These are phyloP conservation scores for Alternaria postmessia DNA, from an alignment of 2,329 filamentous ascomycete species.

Conservation along the genomic window DNA sequence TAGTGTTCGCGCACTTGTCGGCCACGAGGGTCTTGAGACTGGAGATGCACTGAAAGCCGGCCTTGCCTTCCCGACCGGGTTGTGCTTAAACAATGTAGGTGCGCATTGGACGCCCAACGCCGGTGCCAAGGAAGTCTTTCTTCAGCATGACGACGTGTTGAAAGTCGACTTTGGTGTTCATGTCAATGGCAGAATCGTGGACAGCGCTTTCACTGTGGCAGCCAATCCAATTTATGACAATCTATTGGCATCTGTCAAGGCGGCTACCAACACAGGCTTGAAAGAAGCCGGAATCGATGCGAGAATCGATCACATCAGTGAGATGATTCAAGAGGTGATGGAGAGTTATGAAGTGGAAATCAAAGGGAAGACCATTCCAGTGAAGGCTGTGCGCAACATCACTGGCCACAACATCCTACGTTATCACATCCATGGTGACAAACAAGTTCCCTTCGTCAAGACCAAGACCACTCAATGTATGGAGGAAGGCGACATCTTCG, in stretches of 20 bases:
- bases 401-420: conserved; percentile 92
- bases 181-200: conserved; percentile 74
- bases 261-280: conserved; percentile 77
- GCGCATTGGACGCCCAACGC: conserved; percentile 88
- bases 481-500: conserved; percentile 95
- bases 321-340: conserved; percentile 88
- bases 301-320: conserved; percentile 83
- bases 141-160: conserved; percentile 77
- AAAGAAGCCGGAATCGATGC: conserved; percentile 90
- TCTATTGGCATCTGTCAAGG: conserved; percentile 69
- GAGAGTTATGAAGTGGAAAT: conserved; percentile 89
- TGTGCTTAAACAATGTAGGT: conserved; percentile 82
- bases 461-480: conserved; percentile 86
- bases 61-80: conserved; percentile 84
- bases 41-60: conserved; percentile 80
- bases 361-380: conserved; percentile 75
- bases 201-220: conserved; percentile 74
- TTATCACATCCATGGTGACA: conserved; percentile 89
- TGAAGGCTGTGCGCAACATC: conserved; percentile 85
- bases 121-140: conserved; percentile 79
- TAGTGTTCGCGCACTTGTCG: conserved; percentile 75
- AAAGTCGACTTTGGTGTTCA: conserved; percentile 77
- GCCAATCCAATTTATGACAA: conserved; percentile 74
- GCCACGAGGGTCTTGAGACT: conserved; percentile 76
- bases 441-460: conserved; percentile 93